Conservation (phyloP, 345 rosid genomes). For the Geranium brycei region DNA sequence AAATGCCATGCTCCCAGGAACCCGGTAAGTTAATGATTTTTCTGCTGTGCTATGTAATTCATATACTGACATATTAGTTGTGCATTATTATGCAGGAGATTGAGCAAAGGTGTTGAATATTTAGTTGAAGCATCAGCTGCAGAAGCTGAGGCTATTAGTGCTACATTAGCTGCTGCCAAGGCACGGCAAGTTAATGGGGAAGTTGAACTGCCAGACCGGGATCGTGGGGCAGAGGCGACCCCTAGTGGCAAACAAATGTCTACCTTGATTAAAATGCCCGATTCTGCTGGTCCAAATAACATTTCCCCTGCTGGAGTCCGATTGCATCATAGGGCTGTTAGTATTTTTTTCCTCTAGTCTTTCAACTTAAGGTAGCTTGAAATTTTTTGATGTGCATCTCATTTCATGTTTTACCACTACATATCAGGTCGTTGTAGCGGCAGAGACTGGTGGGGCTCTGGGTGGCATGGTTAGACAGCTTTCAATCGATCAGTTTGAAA, state of each 20-base stretch:
- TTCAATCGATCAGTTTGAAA: constrained; percentile 93
- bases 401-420: constrained; percentile 2
- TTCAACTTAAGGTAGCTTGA: not conserved
- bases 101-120: constrained; percentile 79
- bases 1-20: constrained; percentile 75
- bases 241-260: constrained; percentile 80
- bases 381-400: constrained; percentile 4
- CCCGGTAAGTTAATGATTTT: constrained; percentile 40
- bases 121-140: constrained; percentile 97
- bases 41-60: constrained; percentile 1
- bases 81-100: constrained; percentile 44
- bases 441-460: constrained; percentile 95
- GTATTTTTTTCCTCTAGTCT: constrained; percentile 19
- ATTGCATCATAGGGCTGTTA: constrained; percentile 95
- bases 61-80: constrained; percentile 11
- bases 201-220: constrained; percentile 82
- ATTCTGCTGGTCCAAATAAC: constrained; percentile 49
- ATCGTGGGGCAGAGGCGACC: constrained; percentile 93
- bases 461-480: constrained; percentile 99
- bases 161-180: constrained; percentile 93
- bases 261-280: constrained; percentile 57
- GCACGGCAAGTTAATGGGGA: constrained; percentile 90
- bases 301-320: constrained; percentile 78
- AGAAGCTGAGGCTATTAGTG: constrained; percentile 97
- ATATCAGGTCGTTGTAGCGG: constrained; percentile 88